phyloP scores from a whole-genome alignment of 1,284 basidiomycete genomes.

The Sparassis latifolia region DNA sequence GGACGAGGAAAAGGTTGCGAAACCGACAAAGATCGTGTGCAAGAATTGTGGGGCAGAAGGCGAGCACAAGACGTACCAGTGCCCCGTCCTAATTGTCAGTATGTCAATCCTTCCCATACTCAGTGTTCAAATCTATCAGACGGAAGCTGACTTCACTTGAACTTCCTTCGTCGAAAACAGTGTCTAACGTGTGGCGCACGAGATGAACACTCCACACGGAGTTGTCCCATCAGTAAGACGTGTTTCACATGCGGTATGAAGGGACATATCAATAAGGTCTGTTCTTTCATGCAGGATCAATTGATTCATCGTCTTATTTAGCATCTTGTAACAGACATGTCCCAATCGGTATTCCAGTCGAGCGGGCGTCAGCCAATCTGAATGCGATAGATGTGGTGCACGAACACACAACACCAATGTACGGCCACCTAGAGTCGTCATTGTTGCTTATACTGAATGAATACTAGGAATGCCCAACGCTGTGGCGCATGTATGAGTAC shows the following conservation, averaged over 20 bases:
- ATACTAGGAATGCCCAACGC: constrained; percentile 73
- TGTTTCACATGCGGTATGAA: constrained; percentile 86
- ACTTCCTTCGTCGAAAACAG: constrained; percentile 31
- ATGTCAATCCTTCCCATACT: background rate
- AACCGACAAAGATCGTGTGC: constrained; percentile 48
- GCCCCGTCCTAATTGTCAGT: constrained; percentile 63
- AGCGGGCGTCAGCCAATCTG: constrained; percentile 23
- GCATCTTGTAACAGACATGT: constrained; percentile 51
- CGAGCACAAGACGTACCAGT: constrained; percentile 56
- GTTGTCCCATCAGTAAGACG: constrained; percentile 80
- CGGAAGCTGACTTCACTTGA: background rate
- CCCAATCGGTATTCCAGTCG: constrained; percentile 51
- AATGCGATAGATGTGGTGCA: constrained; percentile 77
- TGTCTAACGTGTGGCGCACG: constrained; percentile 84
- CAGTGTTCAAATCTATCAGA: background rate
- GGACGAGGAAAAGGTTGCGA: constrained; percentile 30
- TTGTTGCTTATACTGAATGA: background rate
- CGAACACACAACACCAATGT: constrained; percentile 64
- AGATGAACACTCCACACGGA: constrained; percentile 77
- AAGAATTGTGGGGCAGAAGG: constrained; percentile 69
- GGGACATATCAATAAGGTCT: constrained; percentile 73
- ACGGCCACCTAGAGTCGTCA: constrained; percentile 20
- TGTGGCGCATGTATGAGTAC: constrained; percentile 87
- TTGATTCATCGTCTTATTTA: background rate
- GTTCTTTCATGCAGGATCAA: constrained; percentile 15